These are phyloP conservation scores for Barnettozyma vustinii DNA, from an alignment of 805 yeast genomes.

Conservation along the genomic window DNA sequence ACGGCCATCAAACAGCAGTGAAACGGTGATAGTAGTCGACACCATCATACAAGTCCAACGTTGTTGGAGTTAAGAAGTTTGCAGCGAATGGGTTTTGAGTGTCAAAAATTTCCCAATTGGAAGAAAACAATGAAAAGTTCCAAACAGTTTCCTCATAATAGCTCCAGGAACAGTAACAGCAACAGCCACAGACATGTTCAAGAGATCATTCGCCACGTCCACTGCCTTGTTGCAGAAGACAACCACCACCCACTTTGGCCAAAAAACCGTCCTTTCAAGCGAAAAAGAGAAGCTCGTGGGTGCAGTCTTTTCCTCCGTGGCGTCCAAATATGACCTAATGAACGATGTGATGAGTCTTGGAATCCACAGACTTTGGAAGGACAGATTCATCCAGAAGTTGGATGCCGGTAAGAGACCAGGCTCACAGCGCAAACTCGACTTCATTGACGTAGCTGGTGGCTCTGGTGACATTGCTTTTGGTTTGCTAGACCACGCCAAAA, in stretches of 20 bases:
- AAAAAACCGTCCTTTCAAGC: constrained; percentile 68
- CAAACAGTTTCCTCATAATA: not conserved
- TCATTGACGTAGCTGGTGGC: constrained; percentile 97
- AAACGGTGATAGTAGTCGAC: not conserved
- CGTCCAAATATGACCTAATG: constrained; percentile 91
- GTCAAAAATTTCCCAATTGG: not conserved
- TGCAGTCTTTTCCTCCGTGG: constrained; percentile 90
- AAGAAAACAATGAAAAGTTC: not conserved
- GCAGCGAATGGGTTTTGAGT: not conserved
- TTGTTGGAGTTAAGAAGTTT: not conserved
- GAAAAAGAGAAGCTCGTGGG: constrained; percentile 82
- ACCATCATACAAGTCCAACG: not conserved
- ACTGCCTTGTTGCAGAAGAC: constrained; percentile 7
- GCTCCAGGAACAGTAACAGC: not conserved
- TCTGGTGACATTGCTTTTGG: constrained; percentile 98
- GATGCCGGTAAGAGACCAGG: constrained; percentile 95
- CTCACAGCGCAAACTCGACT: constrained; percentile 64
- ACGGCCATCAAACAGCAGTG: not conserved
- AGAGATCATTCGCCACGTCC: constrained; percentile 3
- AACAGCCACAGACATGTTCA: constrained; percentile 2
- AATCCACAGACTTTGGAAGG: constrained; percentile 91
- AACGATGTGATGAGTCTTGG: constrained; percentile 98
- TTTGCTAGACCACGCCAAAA: constrained; percentile 82
- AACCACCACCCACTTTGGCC: constrained; percentile 89
- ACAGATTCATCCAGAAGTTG: constrained; percentile 76